Evolutionary conservation across 192 early-diverging fungal species (phyloP).

Genomic region (Coemansia sp.): DNA sequence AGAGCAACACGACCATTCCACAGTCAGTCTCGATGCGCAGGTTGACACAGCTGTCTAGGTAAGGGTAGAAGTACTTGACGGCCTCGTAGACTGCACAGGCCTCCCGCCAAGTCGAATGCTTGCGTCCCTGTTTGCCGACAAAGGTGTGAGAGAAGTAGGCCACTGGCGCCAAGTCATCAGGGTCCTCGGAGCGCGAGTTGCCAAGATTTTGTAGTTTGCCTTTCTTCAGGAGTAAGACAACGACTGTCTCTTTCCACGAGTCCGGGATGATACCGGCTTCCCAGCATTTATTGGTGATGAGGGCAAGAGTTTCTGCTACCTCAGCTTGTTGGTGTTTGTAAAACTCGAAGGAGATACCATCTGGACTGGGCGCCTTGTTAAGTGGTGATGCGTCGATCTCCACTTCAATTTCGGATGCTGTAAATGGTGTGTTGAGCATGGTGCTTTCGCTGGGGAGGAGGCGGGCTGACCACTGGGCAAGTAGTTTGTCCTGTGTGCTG

Average conservation of each 20-base stretch:
- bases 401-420: too few relatives aligned
- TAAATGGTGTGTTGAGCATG: too few relatives aligned
- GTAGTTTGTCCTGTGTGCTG: neutral
- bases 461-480: neutral
- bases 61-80: conserved; percentile 29
- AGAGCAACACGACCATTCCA: neutral
- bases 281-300: conserved; percentile 5
- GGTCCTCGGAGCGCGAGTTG: neutral
- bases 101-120: conserved; percentile 24
- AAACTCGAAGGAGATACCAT: conserved; percentile 11
- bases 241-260: neutral
- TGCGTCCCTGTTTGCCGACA: conserved; percentile 15
- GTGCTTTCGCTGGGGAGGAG: too few relatives aligned
- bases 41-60: conserved; percentile 28
- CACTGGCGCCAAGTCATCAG: conserved; percentile 13
- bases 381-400: too few relatives aligned
- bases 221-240: conserved; percentile 11
- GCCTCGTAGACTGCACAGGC: conserved; percentile 17
- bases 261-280: neutral
- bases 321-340: neutral
- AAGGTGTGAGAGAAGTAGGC: conserved; percentile 30
- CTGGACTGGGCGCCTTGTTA: neutral
- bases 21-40: conserved; percentile 31
- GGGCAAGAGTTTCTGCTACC: neutral
- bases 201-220: conserved; percentile 8